Conservation (phyloP, 2,329 filamentous ascomycete genomes). For the Rutstroemia sydowiana region DNA sequence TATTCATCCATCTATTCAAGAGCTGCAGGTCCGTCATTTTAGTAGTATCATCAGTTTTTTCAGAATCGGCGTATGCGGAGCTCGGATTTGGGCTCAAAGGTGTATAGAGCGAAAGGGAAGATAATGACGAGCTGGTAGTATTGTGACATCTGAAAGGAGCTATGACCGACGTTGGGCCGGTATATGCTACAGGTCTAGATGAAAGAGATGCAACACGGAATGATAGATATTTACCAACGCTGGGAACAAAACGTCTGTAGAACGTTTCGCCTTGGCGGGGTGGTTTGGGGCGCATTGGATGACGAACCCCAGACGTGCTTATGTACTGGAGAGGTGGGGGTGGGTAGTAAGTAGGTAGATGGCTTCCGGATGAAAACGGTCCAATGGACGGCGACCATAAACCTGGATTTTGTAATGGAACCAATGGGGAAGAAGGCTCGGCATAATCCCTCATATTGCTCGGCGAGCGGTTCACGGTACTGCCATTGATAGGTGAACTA, state of each 20-base stretch:
- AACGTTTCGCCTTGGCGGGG: slow-evolving; percentile 86
- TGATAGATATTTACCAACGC: slow-evolving; percentile 74
- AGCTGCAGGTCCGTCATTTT: slow-evolving; percentile 54
- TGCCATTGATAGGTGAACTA: slow-evolving; percentile 40
- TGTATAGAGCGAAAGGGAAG: slow-evolving; percentile 27
- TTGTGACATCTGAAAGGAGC: slow-evolving; percentile 24
- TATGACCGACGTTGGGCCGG: slow-evolving; percentile 42
- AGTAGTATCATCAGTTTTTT: slow-evolving; percentile 20
- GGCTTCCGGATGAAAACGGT: slow-evolving; percentile 74
- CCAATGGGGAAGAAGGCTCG: slow-evolving; percentile 33
- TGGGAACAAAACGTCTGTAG: slow-evolving; percentile 81
- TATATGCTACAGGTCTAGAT: slow-evolving; percentile 53
- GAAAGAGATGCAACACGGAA: slow-evolving; percentile 77
- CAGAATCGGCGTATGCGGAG: slow-evolving; percentile 35
- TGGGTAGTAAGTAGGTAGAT: slow-evolving; percentile 86
- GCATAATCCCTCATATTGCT: slow-evolving; percentile 27
- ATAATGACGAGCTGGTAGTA: slow-evolving; percentile 22
- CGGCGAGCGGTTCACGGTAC: slow-evolving; percentile 29
- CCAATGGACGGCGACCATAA: slow-evolving; percentile 40
- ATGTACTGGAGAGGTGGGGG: slow-evolving; percentile 76
- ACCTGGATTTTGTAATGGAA: slow-evolving; percentile 21
- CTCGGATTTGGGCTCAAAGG: slow-evolving; percentile 34
- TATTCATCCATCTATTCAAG: slow-evolving; percentile 82
- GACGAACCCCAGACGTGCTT: slow-evolving; percentile 69
- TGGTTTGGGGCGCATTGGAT: slow-evolving; percentile 82